Conservation (phyloP, 2,329 filamentous ascomycete species). For the Aureobasidium pullulans region DNA sequence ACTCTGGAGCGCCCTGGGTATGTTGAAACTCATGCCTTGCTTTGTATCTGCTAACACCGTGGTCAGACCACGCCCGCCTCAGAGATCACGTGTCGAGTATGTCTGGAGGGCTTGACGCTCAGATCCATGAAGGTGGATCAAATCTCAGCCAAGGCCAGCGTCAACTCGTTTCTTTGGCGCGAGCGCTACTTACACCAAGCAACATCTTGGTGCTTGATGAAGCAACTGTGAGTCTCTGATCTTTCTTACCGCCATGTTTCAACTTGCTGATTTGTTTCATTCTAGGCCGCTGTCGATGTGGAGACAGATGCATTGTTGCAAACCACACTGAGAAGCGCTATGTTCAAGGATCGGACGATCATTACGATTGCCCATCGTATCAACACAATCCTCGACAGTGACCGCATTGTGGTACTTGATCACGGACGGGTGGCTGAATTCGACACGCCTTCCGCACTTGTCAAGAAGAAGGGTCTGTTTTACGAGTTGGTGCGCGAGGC, state of each 20-base stretch:
- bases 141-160: conserved; percentile 94
- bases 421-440: conserved; percentile 88
- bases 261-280: conserved; percentile 10
- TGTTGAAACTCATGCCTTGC: conserved; percentile 31
- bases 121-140: conserved; percentile 88
- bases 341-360: conserved; percentile 88
- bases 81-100: conserved; percentile 84
- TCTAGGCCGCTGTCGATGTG: conserved; percentile 59
- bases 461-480: conserved; percentile 71
- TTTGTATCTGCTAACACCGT: conserved; percentile 21
- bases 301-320: conserved; percentile 61
- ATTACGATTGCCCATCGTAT: conserved; percentile 98
- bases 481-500: conserved; percentile 88
- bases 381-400: conserved; percentile 86
- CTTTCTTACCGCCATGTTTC: conserved; percentile 8
- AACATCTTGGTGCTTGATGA: conserved; percentile 97
- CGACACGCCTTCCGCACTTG: conserved; percentile 72
- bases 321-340: conserved; percentile 53
- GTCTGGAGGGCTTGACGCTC: conserved; percentile 83
- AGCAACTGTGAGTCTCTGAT: conserved; percentile 71
- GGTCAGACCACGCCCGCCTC: conserved; percentile 77
- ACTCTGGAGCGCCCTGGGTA: conserved; percentile 89
- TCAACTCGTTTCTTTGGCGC: conserved; percentile 86
- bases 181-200: conserved; percentile 86
- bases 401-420: conserved; percentile 89